Conservation (phyloP, 192 early-diverging fungal genomes). For the Entomortierella chlamydospora region DNA sequence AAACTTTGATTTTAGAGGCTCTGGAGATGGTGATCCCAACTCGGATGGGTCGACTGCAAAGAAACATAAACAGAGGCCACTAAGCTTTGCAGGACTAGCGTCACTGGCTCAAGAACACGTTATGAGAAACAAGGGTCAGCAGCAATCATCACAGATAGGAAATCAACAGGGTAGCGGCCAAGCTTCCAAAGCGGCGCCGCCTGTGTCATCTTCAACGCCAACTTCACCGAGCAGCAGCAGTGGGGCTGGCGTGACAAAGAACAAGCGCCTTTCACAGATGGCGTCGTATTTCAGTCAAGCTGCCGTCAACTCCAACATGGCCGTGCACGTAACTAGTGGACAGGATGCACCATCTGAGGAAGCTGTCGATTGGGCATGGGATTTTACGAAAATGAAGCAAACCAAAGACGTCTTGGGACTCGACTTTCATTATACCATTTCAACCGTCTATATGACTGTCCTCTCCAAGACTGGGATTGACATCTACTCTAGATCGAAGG, state of each 20-base stretch:
- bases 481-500: slow-evolving; percentile 29
- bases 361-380: slow-evolving; percentile 34
- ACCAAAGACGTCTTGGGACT: slow-evolving; percentile 40
- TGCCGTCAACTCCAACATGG: slow-evolving; percentile 39
- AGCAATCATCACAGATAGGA: slow-evolving; percentile 1
- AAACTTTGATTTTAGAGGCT: neutral
- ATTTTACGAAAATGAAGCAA: slow-evolving; percentile 47
- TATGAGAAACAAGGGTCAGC: slow-evolving; percentile 28
- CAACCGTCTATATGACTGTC: slow-evolving; percentile 46
- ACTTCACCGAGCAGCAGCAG: slow-evolving; percentile 11
- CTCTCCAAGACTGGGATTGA: slow-evolving; percentile 46
- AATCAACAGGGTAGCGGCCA: neutral
- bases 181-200: neutral
- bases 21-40: neutral
- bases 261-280: slow-evolving; percentile 35
- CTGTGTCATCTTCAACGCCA: slow-evolving; percentile 6
- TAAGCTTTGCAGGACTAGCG: slow-evolving; percentile 46
- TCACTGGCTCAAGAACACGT: slow-evolving; percentile 48
- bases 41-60: slow-evolving; percentile 14
- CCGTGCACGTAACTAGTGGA: slow-evolving; percentile 15
- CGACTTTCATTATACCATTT: slow-evolving; percentile 41
- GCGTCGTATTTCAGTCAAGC: slow-evolving; percentile 44
- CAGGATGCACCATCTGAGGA: slow-evolving; percentile 19
- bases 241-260: slow-evolving; percentile 13
- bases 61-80: slow-evolving; percentile 31